Evolutionary conservation across 1,139 yeast species (phyloP), one percentile per base, ranked within the genome.

Genomic region (Kurtzmaniella natalensis): DNA sequence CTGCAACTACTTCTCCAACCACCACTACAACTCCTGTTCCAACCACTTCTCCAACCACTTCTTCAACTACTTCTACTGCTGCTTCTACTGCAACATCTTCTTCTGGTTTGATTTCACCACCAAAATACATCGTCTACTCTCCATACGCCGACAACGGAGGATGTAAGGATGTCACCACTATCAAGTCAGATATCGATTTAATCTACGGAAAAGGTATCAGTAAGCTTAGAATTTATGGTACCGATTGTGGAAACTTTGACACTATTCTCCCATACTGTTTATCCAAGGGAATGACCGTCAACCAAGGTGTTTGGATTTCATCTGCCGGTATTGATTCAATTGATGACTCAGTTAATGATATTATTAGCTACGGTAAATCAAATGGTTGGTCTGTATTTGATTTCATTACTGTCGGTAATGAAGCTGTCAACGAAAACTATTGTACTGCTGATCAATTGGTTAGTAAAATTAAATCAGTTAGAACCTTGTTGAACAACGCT

Each of bases 261-360:
- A 78, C 82, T 3, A 78, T 87, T 26, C 70, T 79, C 46, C 85
- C 92, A 32, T 72, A 70, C 33, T 74, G 82, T 41, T 50, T 54
- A n/a, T 38, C 58, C 9, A 61, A 82, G 33, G 95, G 95, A 2
- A 57, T 88, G 34, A 76, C 63, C 31, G 78, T 88, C 34, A 82
- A 84, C 57, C 96, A 86, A 66, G 96, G 96, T 28, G 73, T 88
- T 59, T 88, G 94, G 92, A 79, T 88, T 47, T 44, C 61, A 13
- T 55, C 62, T 23, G 64, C 51, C 11, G 95, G 95, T 44, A 78
- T 71, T 25, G 76, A 77, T 47, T 78, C 89, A 3, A 75, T 86
- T 42, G 88, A 85, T 54, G 57, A 47, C 35, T 70, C 76, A 34
- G 78, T 86, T 25, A 40, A 55, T 18, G 76, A 64, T 21, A 51